phyloP scores from a whole-genome alignment of 2,329 filamentous ascomycete species.

The Pseudopyrenochaeta lycopersici region DNA sequence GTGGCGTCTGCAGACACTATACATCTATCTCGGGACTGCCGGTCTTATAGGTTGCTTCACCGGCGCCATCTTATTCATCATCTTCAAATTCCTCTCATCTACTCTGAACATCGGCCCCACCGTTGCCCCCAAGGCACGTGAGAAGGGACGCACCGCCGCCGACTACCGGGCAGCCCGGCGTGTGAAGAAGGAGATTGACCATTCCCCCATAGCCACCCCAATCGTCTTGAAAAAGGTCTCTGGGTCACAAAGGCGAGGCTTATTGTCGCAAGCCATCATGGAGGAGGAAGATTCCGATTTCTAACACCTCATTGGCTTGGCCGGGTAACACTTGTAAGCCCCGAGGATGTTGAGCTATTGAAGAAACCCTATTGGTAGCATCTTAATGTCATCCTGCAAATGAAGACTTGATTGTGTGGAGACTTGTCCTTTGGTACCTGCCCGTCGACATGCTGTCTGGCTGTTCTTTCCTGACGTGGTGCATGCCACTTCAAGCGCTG shows the following conservation, averaged over 20 bases:
- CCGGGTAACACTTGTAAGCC: background rate
- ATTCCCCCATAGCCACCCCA: conserved; percentile 21
- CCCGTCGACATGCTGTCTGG: background rate
- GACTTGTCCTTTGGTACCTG: background rate
- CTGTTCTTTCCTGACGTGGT: background rate
- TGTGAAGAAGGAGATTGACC: conserved; percentile 33
- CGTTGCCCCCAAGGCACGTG: conserved; percentile 10
- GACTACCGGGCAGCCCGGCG: conserved; percentile 40
- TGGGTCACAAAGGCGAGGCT: conserved; percentile 49
- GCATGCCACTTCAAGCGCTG: background rate
- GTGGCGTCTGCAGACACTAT: conserved; percentile 51
- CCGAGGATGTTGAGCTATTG: background rate
- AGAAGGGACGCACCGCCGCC: conserved; percentile 33
- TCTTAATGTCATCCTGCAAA: conserved; percentile 2
- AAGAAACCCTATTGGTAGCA: background rate
- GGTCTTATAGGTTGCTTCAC: conserved; percentile 71
- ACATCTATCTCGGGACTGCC: conserved; percentile 71
- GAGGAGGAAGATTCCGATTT: conserved; percentile 72
- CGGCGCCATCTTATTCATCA: conserved; percentile 67
- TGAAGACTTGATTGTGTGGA: background rate
- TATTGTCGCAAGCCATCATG: conserved; percentile 73
- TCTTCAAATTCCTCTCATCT: conserved; percentile 64
- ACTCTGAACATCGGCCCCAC: conserved; percentile 54
- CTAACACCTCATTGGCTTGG: conserved; percentile 28
- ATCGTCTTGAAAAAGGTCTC: conserved; percentile 41